Conservation (phyloP, 352 stramenopile species). For the Pythium volutum region DNA sequence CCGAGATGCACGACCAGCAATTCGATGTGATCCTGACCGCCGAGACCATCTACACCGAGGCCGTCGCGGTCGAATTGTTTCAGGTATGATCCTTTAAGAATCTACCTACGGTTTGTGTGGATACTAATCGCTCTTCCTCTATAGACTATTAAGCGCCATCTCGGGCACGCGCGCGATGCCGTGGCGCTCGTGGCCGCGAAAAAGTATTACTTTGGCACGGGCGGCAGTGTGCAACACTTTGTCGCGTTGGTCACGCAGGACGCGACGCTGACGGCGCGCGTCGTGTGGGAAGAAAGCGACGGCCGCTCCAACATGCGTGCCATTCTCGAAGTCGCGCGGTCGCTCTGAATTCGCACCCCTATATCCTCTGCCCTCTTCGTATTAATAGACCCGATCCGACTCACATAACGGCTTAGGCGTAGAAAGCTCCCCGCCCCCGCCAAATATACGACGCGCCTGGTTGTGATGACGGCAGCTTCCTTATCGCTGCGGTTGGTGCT, state of each 20-base stretch:
- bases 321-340: slow-evolving; percentile 60
- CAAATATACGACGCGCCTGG: slow-evolving; percentile 9
- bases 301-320: slow-evolving; percentile 77
- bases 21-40: slow-evolving; percentile 81
- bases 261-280: slow-evolving; percentile 42
- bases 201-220: slow-evolving; percentile 87
- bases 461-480: neutral
- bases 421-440: neutral
- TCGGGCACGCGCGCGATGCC: slow-evolving; percentile 37
- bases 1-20: slow-evolving; percentile 41
- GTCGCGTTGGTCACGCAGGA: slow-evolving; percentile 49
- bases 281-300: slow-evolving; percentile 72
- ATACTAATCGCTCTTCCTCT: too few relatives aligned
- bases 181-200: slow-evolving; percentile 76
- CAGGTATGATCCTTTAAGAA: slow-evolving; percentile 31
- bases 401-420: neutral
- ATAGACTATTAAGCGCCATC: slow-evolving; percentile 75
- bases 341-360: neutral
- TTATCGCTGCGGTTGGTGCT: neutral
- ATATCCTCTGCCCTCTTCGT: too few relatives aligned
- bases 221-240: slow-evolving; percentile 87
- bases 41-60: slow-evolving; percentile 85
- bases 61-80: slow-evolving; percentile 63
- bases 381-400: neutral
- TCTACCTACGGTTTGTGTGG: too few relatives aligned